Evolutionary conservation across 2,329 filamentous ascomycete species (phyloP), one percentile per base, ranked within the genome.

Genomic region (Xylaria sp.): DNA sequence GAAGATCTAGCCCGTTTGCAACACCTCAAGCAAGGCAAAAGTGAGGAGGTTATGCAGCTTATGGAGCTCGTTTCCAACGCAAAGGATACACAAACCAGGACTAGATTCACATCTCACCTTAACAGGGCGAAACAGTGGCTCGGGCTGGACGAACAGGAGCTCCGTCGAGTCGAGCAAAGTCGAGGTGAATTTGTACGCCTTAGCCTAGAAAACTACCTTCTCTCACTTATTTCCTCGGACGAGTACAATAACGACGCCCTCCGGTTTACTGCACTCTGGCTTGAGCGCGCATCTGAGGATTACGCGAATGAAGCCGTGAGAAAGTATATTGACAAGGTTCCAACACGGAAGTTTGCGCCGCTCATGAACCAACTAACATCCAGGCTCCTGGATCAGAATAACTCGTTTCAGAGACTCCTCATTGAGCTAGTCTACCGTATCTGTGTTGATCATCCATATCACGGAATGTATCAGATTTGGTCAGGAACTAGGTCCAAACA

Each of bases 301-400:
- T 85, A 89, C 34, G 93, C 94, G 3, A 98, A 97, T 75, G 87
- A 88, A 56, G 91, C 93, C 1, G 94, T 97, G 23, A 84, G 84
- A 65, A 89, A 87, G 68, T 84, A 94, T 76, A 84, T 99, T 18
- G 81, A 84, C 3, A 85, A 88, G 61, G 95, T 98, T 0, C 92
- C 95, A 1, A 97, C 93, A 68, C 89, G 93, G 70, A 99, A 99
- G 77, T 97, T 99, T 78, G 95, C 94, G 1, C 83, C 92, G 3
- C 84, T 99, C 61, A 97, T 97, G 90, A 99, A 98, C 76, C 96
- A 99, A 79, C 87, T 99, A 39, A 95, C 94, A 6, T 99, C 97
- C n/a, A 90, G 96, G 8, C 83, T 99, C 6, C 90, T 97, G 70
- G 89, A 92, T 70, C 87, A 90, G 39, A 81, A 86, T 1, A 87